Evolutionary conservation across 768 basidiomycete species (phyloP).

Genomic region (Pleurotus sapidus): DNA sequence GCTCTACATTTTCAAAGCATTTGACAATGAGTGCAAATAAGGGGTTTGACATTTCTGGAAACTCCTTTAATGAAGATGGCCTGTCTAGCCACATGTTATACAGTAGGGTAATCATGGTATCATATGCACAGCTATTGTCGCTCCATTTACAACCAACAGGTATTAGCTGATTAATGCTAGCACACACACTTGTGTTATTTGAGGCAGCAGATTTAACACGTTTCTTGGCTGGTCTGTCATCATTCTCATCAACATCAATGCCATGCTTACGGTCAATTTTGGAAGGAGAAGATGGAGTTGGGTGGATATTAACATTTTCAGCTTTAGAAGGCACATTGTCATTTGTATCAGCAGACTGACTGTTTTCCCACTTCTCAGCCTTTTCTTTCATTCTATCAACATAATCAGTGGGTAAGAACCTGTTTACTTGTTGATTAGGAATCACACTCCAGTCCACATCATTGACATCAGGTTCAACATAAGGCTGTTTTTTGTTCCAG

Average conservation of each 20-base stretch:
- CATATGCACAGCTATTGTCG: conserved; percentile 29
- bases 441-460: not conserved
- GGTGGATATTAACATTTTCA: not conserved
- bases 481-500: not conserved
- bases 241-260: not conserved
- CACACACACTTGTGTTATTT: not conserved
- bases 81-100: conserved; percentile 17
- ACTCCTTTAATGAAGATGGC: conserved; percentile 1
- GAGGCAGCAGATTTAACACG: not conserved
- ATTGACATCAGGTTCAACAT: not conserved
- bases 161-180: not conserved
- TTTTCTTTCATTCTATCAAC: not conserved
- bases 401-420: not conserved
- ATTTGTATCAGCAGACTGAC: not conserved
- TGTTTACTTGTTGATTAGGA: not conserved
- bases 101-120: conserved; percentile 19
- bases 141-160: conserved; percentile 16
- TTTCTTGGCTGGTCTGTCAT: not conserved
- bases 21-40: not conserved
- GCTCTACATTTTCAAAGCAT: not conserved
- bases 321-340: not conserved
- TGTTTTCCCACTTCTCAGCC: not conserved
- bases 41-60: not conserved
- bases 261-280: not conserved
- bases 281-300: not conserved